Base-by-base conservation (phyloP, 441 rosid genomes). In the Corymbia citriodora region DNA sequence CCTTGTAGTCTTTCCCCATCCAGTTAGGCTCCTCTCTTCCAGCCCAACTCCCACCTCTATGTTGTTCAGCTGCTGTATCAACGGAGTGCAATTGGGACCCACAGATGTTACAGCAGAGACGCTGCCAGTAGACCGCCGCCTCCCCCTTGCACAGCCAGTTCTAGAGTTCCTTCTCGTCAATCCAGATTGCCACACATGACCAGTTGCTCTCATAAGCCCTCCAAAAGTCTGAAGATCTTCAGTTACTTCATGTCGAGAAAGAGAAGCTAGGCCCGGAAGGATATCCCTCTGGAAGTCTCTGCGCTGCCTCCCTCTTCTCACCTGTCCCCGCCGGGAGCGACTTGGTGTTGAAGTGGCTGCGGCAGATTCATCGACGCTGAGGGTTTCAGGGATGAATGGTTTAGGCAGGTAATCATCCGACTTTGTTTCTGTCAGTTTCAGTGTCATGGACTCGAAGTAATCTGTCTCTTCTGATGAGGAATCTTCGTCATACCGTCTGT, bases 281-380 rank as follows among this genome's bases (percentile, higher is more conserved):
- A 96, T 96, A 93, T 98, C 99, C 96, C 99, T 96, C 93, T 96
- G 99, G 94, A 98, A 98, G 93, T 98, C 99, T 95, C 99, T 95
- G 87, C 96, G 94, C 90, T 97, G 99, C 94, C 99, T 96, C 89
- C 99, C 99, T 92, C 99, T 94, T 93, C 98, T 94, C 89, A 95
- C 96, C 88, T 95, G 97, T 89, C 99, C 99, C 92, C 95, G 96
- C 68, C 99, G 94, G 40, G 97, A 92, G 45, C 96, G 93, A 90
- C 91, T 93, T 18, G 93, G 92, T 63, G 93, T 89, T n/a, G 87
- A 68, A 17, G 93, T 90, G 87, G 93, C 91, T 21, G 91, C 88
- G 17, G 93, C 96, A 3, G 92, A 45, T 91, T 95, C 98, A 59
- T 97, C 96, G n/a, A 95, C 89, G 55, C 92, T 92, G 85, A 96